phyloP scores from a whole-genome alignment of 371 early-diverging fungal species.

The Mucor circinelloides region DNA sequence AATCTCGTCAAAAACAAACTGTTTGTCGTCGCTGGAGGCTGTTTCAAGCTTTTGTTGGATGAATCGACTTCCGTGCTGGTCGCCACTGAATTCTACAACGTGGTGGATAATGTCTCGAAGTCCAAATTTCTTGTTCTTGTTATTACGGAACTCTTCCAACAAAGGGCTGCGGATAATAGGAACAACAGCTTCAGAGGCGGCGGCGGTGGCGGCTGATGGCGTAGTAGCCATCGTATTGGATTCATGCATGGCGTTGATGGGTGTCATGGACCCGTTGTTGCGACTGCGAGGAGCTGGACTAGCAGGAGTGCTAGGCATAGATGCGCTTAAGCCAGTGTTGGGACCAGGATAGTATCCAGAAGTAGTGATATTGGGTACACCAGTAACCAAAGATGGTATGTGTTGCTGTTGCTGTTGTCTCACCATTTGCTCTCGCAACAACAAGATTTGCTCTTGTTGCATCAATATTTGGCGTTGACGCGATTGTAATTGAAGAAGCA shows the following conservation, averaged over 20 bases:
- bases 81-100: conserved; percentile 97
- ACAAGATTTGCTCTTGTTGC: conserved; percentile 46
- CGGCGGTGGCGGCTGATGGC: background rate
- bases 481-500: conserved; percentile 42
- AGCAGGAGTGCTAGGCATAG: conserved; percentile 4
- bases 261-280: background rate
- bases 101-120: conserved; percentile 88
- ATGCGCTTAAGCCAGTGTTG: background rate
- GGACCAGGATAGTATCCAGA: background rate
- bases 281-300: conserved; percentile 9
- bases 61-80: conserved; percentile 99
- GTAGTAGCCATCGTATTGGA: background rate
- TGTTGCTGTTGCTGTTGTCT: conserved; percentile 22
- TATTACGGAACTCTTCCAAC: conserved; percentile 92
- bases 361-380: background rate
- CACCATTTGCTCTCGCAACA: conserved; percentile 47
- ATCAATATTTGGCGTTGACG: conserved; percentile 46
- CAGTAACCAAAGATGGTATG: background rate
- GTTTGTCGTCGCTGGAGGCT: conserved; percentile 91
- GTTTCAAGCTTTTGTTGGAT: conserved; percentile 99
- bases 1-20: conserved; percentile 96
- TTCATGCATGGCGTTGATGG: background rate
- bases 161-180: conserved; percentile 73
- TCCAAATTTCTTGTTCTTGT: conserved; percentile 93
- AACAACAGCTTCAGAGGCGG: background rate